Evolutionary conservation across 2,329 filamentous ascomycete genomes (phyloP).

Genomic region (Pleoardoris graminearum): DNA sequence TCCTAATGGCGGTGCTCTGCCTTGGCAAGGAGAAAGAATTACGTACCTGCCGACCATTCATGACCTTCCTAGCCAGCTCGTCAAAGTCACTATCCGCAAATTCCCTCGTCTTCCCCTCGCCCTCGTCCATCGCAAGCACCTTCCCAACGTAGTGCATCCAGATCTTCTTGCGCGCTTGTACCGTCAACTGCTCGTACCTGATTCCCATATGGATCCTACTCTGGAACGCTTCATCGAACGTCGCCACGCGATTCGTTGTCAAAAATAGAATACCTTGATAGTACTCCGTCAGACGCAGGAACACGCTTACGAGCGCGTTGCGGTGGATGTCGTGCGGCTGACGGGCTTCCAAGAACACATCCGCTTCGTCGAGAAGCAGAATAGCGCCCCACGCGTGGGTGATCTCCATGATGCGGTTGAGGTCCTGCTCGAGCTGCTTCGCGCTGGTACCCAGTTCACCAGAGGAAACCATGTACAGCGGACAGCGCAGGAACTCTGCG

Average conservation of each 20-base stretch:
- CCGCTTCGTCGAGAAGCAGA: slow-evolving; percentile 77
- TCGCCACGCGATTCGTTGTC: slow-evolving; percentile 85
- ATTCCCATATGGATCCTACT: slow-evolving; percentile 84
- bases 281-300: slow-evolving; percentile 84
- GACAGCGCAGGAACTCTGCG: slow-evolving; percentile 78
- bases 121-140: slow-evolving; percentile 55
- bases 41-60: slow-evolving; percentile 68
- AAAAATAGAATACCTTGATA: slow-evolving; percentile 90
- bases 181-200: slow-evolving; percentile 73
- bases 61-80: slow-evolving; percentile 66
- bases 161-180: slow-evolving; percentile 73
- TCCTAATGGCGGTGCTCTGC: background rate
- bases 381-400: slow-evolving; percentile 86
- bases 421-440: slow-evolving; percentile 70
- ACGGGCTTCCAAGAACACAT: slow-evolving; percentile 69
- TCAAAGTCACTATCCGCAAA: slow-evolving; percentile 71
- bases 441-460: slow-evolving; percentile 79
- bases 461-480: slow-evolving; percentile 80
- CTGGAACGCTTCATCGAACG: slow-evolving; percentile 90
- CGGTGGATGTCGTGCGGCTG: slow-evolving; percentile 82
- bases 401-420: slow-evolving; percentile 84
- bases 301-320: slow-evolving; percentile 84
- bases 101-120: slow-evolving; percentile 55
- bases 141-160: slow-evolving; percentile 83
- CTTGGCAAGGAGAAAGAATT: background rate